A percentile compares a stretch with the other conserved stretches of the same genome.
Evolutionary conservation across 2,329 filamentous ascomycete genomes (phyloP).

Genomic region (Venturia aucupariae): DNA sequence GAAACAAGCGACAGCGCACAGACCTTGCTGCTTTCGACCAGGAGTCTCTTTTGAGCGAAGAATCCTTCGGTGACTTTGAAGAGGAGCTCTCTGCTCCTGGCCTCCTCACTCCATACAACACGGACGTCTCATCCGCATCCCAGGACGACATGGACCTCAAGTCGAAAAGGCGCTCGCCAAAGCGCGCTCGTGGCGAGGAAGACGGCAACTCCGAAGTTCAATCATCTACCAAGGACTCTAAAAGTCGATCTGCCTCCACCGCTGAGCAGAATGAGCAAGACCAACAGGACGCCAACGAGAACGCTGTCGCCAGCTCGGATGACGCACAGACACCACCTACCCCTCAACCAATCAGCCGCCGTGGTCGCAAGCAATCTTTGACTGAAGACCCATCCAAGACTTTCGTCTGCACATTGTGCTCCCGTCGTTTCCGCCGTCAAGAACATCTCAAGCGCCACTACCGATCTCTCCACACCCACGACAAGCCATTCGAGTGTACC

Average conservation of each 20-base stretch:
- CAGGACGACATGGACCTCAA: conserved; percentile 20
- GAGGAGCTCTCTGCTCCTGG: conserved; percentile 55
- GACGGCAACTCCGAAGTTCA: conserved; percentile 25
- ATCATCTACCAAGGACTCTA: conserved; percentile 10
- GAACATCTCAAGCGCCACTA: conserved; percentile 99
- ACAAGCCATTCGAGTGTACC: conserved; percentile 95
- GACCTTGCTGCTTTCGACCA: conserved; percentile 51
- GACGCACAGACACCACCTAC: conserved; percentile 17
- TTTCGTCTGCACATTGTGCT: conserved; percentile 93
- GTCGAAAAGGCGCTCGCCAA: conserved; percentile 15
- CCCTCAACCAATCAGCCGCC: conserved; percentile 57
- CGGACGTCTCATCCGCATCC: conserved; percentile 32
- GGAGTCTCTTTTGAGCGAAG: conserved; percentile 61
- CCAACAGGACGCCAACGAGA: conserved; percentile 31
- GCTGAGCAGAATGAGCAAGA: conserved; percentile 27
- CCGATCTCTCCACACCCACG: conserved; percentile 93
- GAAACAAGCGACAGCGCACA: conserved; percentile 64
- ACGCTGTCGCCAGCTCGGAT: conserved; percentile 28
- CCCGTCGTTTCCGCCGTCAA: conserved; percentile 92
- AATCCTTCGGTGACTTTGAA: conserved; percentile 67
- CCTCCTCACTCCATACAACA: conserved; percentile 54
- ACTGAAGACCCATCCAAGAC: conserved; percentile 98
- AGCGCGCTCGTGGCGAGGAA: conserved; percentile 20
- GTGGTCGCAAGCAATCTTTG: conserved; percentile 94
- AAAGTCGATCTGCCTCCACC: conserved; percentile 24